Percentiles rank a stretch among this genome's conserved stretches.
phyloP scores from a whole-genome alignment of 768 basidiomycete genomes.

The Polyporus arcularius region DNA sequence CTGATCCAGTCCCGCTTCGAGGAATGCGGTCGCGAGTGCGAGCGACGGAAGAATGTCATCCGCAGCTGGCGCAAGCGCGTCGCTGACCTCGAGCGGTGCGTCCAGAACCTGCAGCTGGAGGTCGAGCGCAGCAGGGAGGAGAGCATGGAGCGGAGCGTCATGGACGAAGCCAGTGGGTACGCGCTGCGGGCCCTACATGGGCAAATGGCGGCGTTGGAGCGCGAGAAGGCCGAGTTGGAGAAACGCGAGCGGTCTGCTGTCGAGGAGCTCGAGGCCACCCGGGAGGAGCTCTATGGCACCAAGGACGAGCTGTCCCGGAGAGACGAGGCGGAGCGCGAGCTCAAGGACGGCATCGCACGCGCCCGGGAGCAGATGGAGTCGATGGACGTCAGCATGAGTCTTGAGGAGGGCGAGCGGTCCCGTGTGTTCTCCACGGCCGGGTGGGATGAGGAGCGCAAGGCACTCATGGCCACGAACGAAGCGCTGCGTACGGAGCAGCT shows the following conservation, averaged over 20 bases:
- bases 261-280: constrained; percentile 45
- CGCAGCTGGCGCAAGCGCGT: constrained; percentile 78
- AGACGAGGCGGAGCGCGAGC: constrained; percentile 55
- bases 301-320: constrained; percentile 45
- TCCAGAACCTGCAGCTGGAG: constrained; percentile 76
- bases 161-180: constrained; percentile 80
- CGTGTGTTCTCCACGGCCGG: constrained; percentile 37
- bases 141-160: constrained; percentile 78
- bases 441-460: constrained; percentile 56
- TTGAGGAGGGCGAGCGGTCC: constrained; percentile 41
- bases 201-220: constrained; percentile 75
- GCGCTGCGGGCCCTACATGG: constrained; percentile 79
- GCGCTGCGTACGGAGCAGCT: constrained; percentile 46
- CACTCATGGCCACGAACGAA: constrained; percentile 43
- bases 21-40: constrained; percentile 62
- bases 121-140: constrained; percentile 84
- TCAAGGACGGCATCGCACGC: constrained; percentile 53
- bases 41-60: constrained; percentile 54
- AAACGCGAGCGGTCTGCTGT: constrained; percentile 32
- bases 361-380: constrained; percentile 63
- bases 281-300: constrained; percentile 48
- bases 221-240: constrained; percentile 55
- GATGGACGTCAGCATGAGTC: constrained; percentile 36
- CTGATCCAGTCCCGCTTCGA: constrained; percentile 56
- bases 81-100: constrained; percentile 67